Base-by-base conservation (phyloP, 352 stramenopile genomes). In the Halophytophthora batemanensis region DNA sequence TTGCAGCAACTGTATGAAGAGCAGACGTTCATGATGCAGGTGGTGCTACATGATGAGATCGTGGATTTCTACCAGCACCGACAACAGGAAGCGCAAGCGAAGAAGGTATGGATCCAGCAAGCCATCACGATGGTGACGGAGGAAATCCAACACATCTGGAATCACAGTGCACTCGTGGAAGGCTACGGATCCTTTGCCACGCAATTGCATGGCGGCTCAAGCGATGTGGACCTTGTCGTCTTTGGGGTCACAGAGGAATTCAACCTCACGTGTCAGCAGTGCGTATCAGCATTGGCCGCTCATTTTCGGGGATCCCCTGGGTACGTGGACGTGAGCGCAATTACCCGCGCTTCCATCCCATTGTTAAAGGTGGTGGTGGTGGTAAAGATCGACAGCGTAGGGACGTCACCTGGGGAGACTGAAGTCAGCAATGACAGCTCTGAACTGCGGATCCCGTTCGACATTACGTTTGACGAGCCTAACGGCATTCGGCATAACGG, bases 381-480 rank as follows among this genome's bases (percentile, higher is more conserved):
- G 10, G 55, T 87, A 7, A 44, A 55, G 8, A 50, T 57, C n/a
- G 33, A 64, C 12, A 46, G 15, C 5, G 22, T 55, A 17, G 38
- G 50, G 15, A 50, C 50, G 11, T 36, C 36, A 11, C 29, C 33
- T 39, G 18, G 19, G 50, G 33, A 45, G 15, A 10, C n/a, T 23
- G 1, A 28, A 42, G 6, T 40, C 12, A 14, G 46, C 13, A 22
- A 43, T 17, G 28, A 35, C 17, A 35, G 17, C 13, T 14, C 43
- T 34, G 53, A 47, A 23, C 23, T 84, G 19, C 65, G 61, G 12
- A 74, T 93, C 10, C 79, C 79, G n/a, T 80, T 93, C 11, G 83
- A 93, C 35, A 90, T 93, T 36, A 93, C 83, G 7, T 93, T 91
- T 39, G 82, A 90, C 51, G 76, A 87, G n/a, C 74, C 81, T 0